Conservation (phyloP, 2,329 filamentous ascomycete species). For the Daldinia eschscholtzii region DNA sequence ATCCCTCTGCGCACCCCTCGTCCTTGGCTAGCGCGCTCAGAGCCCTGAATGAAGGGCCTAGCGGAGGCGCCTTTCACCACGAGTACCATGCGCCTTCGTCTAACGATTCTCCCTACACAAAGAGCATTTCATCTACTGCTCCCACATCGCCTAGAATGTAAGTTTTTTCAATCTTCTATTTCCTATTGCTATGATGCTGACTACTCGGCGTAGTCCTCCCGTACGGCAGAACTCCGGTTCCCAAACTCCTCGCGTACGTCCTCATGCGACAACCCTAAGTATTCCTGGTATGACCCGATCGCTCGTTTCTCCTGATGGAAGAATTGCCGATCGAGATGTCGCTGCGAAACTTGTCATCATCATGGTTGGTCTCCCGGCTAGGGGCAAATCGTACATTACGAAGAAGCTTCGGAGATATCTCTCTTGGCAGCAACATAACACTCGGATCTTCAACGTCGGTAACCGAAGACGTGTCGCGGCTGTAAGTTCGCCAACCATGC, state of each 20-base stretch:
- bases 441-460: conserved; percentile 96
- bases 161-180: conserved; percentile 49
- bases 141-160: conserved; percentile 71
- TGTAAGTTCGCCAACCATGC: conserved; percentile 55
- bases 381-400: conserved; percentile 98
- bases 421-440: conserved; percentile 97
- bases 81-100: conserved; percentile 50
- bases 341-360: conserved; percentile 97
- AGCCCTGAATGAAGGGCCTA: conserved; percentile 59
- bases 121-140: conserved; percentile 70
- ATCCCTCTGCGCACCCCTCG: conserved; percentile 52
- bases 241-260: conserved; percentile 81
- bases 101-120: conserved; percentile 68
- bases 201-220: conserved; percentile 66
- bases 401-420: conserved; percentile 97
- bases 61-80: conserved; percentile 48
- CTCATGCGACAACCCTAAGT: conserved; percentile 93
- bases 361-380: conserved; percentile 95
- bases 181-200: conserved; percentile 25
- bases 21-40: conserved; percentile 59
- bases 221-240: conserved; percentile 79
- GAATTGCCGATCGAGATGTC: conserved; percentile 93
- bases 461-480: conserved; percentile 86
- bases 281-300: conserved; percentile 97
- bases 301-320: conserved; percentile 93